A percentile compares a stretch with the other conserved stretches of the same genome.
Conservation (phyloP, 169 alveolate species). For the Cryptosporidium xiaoi region DNA sequence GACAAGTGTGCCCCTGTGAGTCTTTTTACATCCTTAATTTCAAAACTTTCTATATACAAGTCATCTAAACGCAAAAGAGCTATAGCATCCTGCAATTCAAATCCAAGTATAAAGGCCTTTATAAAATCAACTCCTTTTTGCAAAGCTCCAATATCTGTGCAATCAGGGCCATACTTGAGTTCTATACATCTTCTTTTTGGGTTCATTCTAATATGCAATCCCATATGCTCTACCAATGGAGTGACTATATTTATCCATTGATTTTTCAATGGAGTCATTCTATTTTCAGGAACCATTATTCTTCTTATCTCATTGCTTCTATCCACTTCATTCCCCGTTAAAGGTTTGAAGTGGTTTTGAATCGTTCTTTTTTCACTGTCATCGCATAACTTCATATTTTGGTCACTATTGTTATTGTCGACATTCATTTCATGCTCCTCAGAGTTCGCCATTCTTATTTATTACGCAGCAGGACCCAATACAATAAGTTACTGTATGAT, state of each 20-base stretch:
- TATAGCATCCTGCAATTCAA: slow-evolving; percentile 97
- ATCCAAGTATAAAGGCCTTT: slow-evolving; percentile 98
- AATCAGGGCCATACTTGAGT: slow-evolving; percentile 70
- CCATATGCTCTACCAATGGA: slow-evolving; percentile 95
- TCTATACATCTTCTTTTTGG: slow-evolving; percentile 91
- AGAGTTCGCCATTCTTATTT: too few species aligned
- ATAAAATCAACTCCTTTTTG: slow-evolving; percentile 95
- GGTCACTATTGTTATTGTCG: too few species aligned
- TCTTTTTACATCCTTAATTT: slow-evolving; percentile 97
- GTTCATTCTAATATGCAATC: slow-evolving; percentile 94
- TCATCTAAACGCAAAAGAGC: slow-evolving; percentile 98
- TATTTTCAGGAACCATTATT: slow-evolving; percentile 91
- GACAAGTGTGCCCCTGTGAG: slow-evolving; percentile 97
- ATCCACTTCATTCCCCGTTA: slow-evolving; percentile 16
- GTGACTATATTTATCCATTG: slow-evolving; percentile 91
- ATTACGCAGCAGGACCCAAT: too few species aligned
- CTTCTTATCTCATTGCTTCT: slow-evolving; percentile 83
- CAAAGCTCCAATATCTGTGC: slow-evolving; percentile 84
- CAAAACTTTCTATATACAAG: slow-evolving; percentile 96
- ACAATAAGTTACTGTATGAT: too few species aligned
- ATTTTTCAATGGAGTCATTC: slow-evolving; percentile 90
- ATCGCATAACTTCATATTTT: slow-evolving; percentile 3
- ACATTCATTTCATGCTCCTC: too few species aligned
- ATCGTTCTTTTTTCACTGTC: neutral
- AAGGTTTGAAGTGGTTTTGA: slow-evolving; percentile 20